Conservation (phyloP, 495 filamentous ascomycete species). For the Neurospora tetrasperma region DNA sequence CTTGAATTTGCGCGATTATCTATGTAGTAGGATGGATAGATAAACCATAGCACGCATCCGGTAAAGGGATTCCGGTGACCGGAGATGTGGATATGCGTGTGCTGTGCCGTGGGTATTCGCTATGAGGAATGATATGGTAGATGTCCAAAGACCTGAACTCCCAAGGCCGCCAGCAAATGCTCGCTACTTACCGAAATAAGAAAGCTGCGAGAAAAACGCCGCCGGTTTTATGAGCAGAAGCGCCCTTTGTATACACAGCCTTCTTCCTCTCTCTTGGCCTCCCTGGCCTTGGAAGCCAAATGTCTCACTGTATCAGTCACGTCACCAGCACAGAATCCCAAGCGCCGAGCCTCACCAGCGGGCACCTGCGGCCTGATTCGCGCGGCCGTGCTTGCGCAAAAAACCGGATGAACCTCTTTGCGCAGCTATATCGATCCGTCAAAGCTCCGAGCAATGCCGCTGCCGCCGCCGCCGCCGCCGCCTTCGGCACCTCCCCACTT, state of each 20-base stretch:
- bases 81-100: not conserved
- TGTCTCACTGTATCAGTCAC: not conserved
- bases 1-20: not conserved
- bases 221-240: not conserved
- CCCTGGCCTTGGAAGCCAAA: not conserved
- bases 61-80: not conserved
- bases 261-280: not conserved
- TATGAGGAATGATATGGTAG: not conserved
- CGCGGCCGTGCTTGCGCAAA: not conserved
- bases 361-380: not conserved
- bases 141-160: not conserved
- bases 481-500: not conserved
- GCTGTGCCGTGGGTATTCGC: not conserved
- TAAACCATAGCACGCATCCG: not conserved
- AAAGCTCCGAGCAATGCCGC: not conserved
- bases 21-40: not conserved
- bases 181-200: constrained; percentile 1
- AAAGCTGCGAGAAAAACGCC: not conserved
- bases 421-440: not conserved
- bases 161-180: not conserved
- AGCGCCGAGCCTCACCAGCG: not conserved
- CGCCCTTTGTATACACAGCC: not conserved
- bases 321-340: not conserved
- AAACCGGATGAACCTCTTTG: not conserved
- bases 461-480: not conserved